Evolutionary conservation across 2,329 filamentous ascomycete species (phyloP), one percentile per base, ranked within the genome.

Genomic region (Sclerotinia borealis): DNA sequence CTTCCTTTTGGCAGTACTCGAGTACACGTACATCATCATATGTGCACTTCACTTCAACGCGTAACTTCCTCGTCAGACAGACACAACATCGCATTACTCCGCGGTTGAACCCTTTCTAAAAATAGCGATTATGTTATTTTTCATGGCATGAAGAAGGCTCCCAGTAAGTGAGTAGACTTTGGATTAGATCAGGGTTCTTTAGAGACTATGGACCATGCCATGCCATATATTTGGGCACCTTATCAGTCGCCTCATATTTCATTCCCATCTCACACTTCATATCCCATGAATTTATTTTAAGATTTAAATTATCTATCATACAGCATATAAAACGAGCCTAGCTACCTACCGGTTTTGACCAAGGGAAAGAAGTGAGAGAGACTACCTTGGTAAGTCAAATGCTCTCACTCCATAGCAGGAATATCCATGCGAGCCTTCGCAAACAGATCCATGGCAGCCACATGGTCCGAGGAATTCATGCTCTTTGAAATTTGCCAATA

Each of bases 241-340:
- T 39, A 39, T 39, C 11, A 13, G 17, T 10, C 4, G 19, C 15
- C 13, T 43, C 37, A 22, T 6, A 45, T n/a, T n/a, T n/a, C n/a
- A n/a, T n/a, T n/a, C n/a, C 13, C 8, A 54, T 34, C 27, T 25
- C n/a, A 25, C 15, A 45, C 5, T 9, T 13, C 39, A 11, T 29
- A 45, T 27, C 9, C 25, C 3, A 45, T n/a, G 8, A 10, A 58
- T 58, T 10, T 4, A 10, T 58, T 58, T 6, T 11, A 45, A 1
- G 15, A 19, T 2, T 34, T 58, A 17, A 19, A 45, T 58, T 58
- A 45, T 58, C 54, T 58, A 58, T 58, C 54, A 45, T 58, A 58
- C 54, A 58, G 8, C 27, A 58, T 45, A 45, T 47, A 58, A 36
- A 56, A 45, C 36, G 29, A 41, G 4, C 27, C 54, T 41, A 58